Evolutionary conservation across 306 rosid species (phyloP), one percentile per base, ranked within the genome.

Genomic region (Acmispon strigosus): DNA sequence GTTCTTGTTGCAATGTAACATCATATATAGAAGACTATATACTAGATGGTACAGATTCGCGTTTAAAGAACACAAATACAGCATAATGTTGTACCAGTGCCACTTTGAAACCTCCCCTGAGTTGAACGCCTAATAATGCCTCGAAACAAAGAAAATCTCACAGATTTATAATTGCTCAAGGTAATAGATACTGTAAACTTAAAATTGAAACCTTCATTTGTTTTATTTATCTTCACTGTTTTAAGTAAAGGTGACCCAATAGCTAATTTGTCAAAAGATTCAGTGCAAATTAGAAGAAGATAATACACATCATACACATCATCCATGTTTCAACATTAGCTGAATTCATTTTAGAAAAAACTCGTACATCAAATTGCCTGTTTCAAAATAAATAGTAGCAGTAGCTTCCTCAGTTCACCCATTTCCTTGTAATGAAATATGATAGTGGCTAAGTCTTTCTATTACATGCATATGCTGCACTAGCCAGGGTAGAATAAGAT

Each of bases 401-500:
- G 41, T 22, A 16, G 13, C 13, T 20, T 62, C 53, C 48, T 32
- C 37, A 32, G 37, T 5, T 32, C 50, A 74, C 12, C 37, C 63
- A 41, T 74, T 18, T 74, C 66, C 66, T 65, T 54, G 37, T 16
- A 7, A 62, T 16, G n/a, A 62, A 62, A 64, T 17, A 24, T 41
- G 36, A 18, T 42, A 24, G 13, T 52, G 37, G 47, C 24, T 50
- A 20, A 51, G 63, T 39, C 54, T 75, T 19, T 58, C 48, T 5
- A 13, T 36, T 34, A 48, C 8, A 16, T 22, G 52, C 17, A 39
- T 36, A 19, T 57, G 50, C 48, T 64, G 37, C 24, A 45, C 2
- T 11, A 42, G 50, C 39, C 7, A 59, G 60, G 12, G 57, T 19
- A n/a, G 65, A 34, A 50, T 67, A 43, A 67, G 76, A 19, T 18